Percentiles rank a stretch among this genome's conserved stretches.
Evolutionary conservation across 805 yeast genomes (phyloP).

Genomic region (Ogataea zsoltii): DNA sequence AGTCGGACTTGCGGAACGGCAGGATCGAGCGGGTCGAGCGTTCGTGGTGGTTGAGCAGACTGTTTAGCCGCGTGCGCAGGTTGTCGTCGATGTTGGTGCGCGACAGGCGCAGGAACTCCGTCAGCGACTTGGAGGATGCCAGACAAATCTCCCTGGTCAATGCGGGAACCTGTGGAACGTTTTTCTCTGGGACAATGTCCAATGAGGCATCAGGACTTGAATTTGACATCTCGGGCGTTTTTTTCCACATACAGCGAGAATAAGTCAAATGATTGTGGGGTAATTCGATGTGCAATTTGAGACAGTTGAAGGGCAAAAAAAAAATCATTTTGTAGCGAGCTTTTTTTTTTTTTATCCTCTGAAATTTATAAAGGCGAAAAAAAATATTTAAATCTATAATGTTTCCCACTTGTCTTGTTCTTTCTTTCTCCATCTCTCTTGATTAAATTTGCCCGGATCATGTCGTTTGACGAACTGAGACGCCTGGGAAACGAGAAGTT

Average conservation of each 20-base stretch:
- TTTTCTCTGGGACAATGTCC: constrained; percentile 24
- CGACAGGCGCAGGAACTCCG: constrained; percentile 38
- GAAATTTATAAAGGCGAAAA: no score
- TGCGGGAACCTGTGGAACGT: constrained; percentile 30
- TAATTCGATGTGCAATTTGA: no score
- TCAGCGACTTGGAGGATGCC: constrained; percentile 34
- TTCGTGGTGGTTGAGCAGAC: constrained; percentile 35
- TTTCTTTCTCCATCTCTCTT: no score
- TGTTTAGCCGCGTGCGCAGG: constrained; percentile 43
- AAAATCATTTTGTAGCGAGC: no score
- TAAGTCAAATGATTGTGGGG: no score
- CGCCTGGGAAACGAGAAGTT: constrained; percentile 31
- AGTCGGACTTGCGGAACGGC: constrained; percentile 13
- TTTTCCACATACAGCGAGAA: not conserved
- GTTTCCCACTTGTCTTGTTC: not conserved
- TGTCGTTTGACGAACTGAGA: constrained; percentile 23
- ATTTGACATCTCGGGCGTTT: not conserved
- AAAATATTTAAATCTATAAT: not conserved
- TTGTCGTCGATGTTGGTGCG: constrained; percentile 47
- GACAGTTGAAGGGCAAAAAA: no score
- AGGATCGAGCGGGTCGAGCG: constrained; percentile 21
- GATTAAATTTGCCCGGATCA: not conserved
- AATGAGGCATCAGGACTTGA: not conserved
- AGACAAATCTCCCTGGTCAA: constrained; percentile 34
- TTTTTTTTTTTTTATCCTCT: no score